Evolutionary conservation across 805 yeast species (phyloP), one percentile per base, ranked within the genome.

Genomic region (Saccharomyces kudriavzevii): DNA sequence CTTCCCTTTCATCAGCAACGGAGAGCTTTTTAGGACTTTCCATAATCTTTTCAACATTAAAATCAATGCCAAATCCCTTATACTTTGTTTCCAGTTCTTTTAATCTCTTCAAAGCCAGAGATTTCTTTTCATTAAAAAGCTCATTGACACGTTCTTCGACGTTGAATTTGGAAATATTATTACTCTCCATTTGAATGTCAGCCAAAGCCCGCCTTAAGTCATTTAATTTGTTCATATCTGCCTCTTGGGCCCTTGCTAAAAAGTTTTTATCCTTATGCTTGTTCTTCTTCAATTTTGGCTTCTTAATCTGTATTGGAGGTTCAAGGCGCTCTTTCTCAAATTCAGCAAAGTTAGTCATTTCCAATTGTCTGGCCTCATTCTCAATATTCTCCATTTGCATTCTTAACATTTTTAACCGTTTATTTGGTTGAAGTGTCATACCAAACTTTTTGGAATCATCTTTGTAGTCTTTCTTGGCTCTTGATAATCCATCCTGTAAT

Each of bases 381-480:
- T 88, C 96, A 51, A 91, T 76, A 57, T 81, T 84, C 55, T 87
- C 95, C 96, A 89, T 89, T 65, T 85, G 80, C 61, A 85, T 88
- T 52, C 96, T 76, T 60, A 91, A 74, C 47, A 81, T 84, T 56
- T 94, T 77, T 50, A 90, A 71, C 58, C 92, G 75, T 2, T 86
- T 79, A 61, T 86, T 85, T 3, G 96, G 96, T 65, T 88, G 96
- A 65, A 67, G 60, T 64, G 79, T 60, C 72, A 73, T 59, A 57
- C 74, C 68, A 40, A 57, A 64, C 55, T 64, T 75, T 70, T 68
- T 74, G 53, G 66, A 73, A 66, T 58, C 77, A 56, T 50, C 71
- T 60, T 57, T 74, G 65, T 55, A 70, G 67, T 65, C 76, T 65
- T 62, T 76, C 61, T 59, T 73, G 67, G 59, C 74, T 59, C 57